Evolutionary conservation across 352 stramenopile genomes (phyloP), one percentile per base, ranked within the genome.

Genomic region (Phytophthora gonapodyides): DNA sequence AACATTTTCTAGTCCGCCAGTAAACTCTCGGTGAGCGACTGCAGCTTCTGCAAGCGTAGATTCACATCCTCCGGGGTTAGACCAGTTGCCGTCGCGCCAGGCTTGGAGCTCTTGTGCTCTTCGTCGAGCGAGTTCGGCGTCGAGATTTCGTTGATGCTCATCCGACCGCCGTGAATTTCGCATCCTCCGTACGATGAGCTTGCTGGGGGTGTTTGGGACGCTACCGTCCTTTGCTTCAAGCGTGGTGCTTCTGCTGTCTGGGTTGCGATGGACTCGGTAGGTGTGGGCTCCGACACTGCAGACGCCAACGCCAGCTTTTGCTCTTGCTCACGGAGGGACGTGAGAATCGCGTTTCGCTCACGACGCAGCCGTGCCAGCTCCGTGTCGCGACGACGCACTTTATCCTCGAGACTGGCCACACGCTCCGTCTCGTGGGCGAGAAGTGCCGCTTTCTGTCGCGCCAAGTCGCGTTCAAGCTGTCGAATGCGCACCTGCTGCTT

Each of bases 271-370:
- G 55, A 41, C 36, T 50, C 54, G 3, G 64, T 71, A 34, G 47
- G 40, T 1, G 53, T 46, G 9, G 36, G 36, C 33, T 62, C 43
- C 13, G 21, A 19, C 6, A 41, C 45, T 13, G 38, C 36, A 43
- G 43, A 47, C 12, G 56, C 64, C 36, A 50, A 15, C 9, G 57
- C 41, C 9, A 80, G 44, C 31, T 80, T 80, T n/a, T 63, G 64
- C 40, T 80, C 74, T 59, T 82, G 61, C 6, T 91, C 81, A 3
- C 81, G 77, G 6, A 93, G 50, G 0, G 83, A 75, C 17, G 50
- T 80, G 11, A 93, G 37, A 24, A 93, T 71, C 7, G 76, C 73
- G 53, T 89, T 93, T 2, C 83, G 74, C 31, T 93, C 83, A 9
- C 83, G 78, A 11, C 81, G 71, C 37, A 89, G 49, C 46, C 82